These are phyloP conservation scores for Aspergillus tamarii DNA, from an alignment of 2,329 filamentous ascomycete genomes.

Conservation along the genomic window DNA sequence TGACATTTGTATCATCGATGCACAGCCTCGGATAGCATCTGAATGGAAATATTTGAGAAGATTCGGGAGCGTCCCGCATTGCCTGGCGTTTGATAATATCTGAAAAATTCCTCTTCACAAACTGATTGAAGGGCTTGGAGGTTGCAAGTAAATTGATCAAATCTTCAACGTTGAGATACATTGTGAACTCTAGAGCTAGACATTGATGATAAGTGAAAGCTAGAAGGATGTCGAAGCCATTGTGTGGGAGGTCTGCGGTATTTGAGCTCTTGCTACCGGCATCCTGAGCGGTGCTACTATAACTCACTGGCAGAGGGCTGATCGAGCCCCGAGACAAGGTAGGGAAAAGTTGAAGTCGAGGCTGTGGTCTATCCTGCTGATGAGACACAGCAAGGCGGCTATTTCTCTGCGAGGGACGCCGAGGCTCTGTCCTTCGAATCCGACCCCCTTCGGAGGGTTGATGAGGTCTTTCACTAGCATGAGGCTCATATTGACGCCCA, in stretches of 20 bases:
- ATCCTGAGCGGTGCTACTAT: not conserved
- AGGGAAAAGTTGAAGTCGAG: not conserved
- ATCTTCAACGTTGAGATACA: slow-evolving; percentile 58
- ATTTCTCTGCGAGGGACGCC: not conserved
- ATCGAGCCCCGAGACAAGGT: not conserved
- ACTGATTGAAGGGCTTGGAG: slow-evolving; percentile 64
- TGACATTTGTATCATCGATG: slow-evolving; percentile 39
- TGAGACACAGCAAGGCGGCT: not conserved
- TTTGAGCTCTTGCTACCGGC: not conserved
- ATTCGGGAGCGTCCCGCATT: slow-evolving; percentile 56
- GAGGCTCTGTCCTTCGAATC: not conserved
- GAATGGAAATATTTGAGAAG: slow-evolving; percentile 63
- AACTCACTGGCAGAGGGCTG: not conserved
- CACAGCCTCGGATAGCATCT: slow-evolving; percentile 60
- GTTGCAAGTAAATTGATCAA: slow-evolving; percentile 68
- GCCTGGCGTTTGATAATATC: slow-evolving; percentile 63
- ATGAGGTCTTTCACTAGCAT: not conserved
- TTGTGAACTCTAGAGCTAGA: slow-evolving; percentile 59
- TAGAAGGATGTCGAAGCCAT: slow-evolving; percentile 17
- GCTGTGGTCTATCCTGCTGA: not conserved
- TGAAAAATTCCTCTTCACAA: slow-evolving; percentile 62
- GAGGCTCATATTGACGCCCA: not conserved
- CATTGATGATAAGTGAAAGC: slow-evolving; percentile 41
- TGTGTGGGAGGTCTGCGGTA: not conserved
- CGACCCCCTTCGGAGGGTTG: not conserved